Base-by-base conservation (phyloP, 2,329 filamentous ascomycete species). In the Ceratocystis albifundus region DNA sequence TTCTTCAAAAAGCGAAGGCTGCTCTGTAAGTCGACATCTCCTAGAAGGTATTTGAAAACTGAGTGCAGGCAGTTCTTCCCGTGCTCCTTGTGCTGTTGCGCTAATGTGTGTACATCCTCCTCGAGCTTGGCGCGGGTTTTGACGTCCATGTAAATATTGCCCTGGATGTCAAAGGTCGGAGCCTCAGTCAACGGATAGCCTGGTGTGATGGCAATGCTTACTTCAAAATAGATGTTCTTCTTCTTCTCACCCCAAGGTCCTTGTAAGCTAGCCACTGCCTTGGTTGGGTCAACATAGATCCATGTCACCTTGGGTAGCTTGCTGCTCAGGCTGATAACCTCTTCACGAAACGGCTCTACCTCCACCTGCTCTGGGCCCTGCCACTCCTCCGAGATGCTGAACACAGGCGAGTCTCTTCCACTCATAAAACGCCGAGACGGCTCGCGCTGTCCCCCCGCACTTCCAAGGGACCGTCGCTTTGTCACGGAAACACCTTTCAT, bases 231-330 rank as follows among this genome's bases (percentile, higher is more conserved):
- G 55, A 87, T 86, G 1, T 77, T 77, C 57, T 82, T 80, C 2
- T 78, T 77, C 55, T 82, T 77, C 12, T 75, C 74, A 17, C 84
- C 85, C 85, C 85, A 88, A 0, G 85, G 85, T 0, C 84, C 85
- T 5, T 64, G 65, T 36, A 68, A 44, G 36, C 64, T 64, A 20
- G 65, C 66, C 20, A 64, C 36, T 7, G 61, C 61, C 32, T 62
- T 66, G 44, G 45, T 50, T 8, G 46, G 59, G 69, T 82, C 85
- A 0, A 62, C 22, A 17, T 83, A 80, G 36, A 87, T 83, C 80
- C 83, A 87, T 64, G 79, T 81, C 46, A 87, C 83, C 69, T 86
- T 86, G 12, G 84, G 83, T 53, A 87, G 78, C 70, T 85, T 82
- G 12, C 77, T 79, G 71, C 80, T 84, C 69, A 88, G 80, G 28